Conservation (phyloP, 345 rosid species). For the Anacardium occidentale region DNA sequence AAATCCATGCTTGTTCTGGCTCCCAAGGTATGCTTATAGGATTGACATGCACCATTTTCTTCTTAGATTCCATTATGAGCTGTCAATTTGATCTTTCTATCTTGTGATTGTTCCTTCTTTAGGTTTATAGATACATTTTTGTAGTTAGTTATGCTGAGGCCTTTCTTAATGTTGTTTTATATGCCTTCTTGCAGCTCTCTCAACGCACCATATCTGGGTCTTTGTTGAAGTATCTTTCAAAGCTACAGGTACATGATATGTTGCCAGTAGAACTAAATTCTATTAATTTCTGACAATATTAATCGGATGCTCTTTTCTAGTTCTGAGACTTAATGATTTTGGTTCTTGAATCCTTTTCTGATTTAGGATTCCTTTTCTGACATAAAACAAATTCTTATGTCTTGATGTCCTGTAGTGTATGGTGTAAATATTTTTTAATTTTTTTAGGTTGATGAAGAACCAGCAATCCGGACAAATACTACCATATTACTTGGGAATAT, state of each 20-base stretch:
- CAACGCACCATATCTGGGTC: constrained; percentile 93
- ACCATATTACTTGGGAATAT: constrained; percentile 97
- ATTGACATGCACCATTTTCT: neutral
- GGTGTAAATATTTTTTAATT: no score
- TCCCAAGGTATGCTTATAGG: constrained; percentile 63
- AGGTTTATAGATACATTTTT: neutral
- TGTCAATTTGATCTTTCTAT: neutral
- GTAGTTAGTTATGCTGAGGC: neutral
- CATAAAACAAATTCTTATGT: no score
- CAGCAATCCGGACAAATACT: constrained; percentile 96
- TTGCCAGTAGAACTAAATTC: neutral
- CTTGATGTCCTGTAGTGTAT: no score
- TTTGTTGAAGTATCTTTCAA: constrained; percentile 87
- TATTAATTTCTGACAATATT: no score
- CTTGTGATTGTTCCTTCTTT: neutral
- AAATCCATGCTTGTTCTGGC: constrained; percentile 96
- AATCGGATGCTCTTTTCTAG: no score
- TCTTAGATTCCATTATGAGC: neutral
- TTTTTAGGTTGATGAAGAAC: constrained; percentile 93
- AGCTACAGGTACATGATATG: constrained; percentile 66
- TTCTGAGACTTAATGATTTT: no score
- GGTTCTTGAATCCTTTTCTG: no score
- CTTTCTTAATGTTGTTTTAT: constrained; percentile 25
- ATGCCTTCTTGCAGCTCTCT: constrained; percentile 71
- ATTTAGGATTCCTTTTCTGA: no score